Evolutionary conservation across 116 monocot genomes (phyloP).

Genomic region (Papilionanthe hybrid): DNA sequence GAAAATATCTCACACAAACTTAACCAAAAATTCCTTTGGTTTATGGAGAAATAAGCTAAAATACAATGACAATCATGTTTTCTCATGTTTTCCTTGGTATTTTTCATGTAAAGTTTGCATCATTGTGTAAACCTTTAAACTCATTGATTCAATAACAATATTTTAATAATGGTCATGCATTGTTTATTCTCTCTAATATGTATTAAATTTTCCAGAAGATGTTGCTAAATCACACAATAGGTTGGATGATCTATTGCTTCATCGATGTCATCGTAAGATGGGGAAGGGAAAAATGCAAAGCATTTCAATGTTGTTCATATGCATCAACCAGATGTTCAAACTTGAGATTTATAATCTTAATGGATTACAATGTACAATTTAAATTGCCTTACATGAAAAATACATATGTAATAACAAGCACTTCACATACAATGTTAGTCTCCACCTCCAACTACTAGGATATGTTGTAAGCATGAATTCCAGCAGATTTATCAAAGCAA

Average conservation of each 20-base stretch:
- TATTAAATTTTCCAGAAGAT: too few relatives aligned
- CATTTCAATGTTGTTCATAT: background rate
- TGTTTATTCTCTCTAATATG: too few relatives aligned
- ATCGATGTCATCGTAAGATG: too few relatives aligned
- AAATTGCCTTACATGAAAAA: background rate
- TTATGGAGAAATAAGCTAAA: background rate
- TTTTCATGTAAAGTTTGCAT: background rate
- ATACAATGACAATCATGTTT: background rate
- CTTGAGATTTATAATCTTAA: background rate
- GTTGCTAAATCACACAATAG: too few relatives aligned
- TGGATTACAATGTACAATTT: background rate
- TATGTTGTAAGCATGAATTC: background rate
- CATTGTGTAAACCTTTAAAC: background rate
- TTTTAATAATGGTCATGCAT: background rate
- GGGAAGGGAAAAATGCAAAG: too few relatives aligned
- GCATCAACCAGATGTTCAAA: background rate
- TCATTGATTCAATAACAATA: background rate
- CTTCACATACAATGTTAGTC: too few relatives aligned
- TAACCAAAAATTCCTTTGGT: background rate
- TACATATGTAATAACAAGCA: too few relatives aligned
- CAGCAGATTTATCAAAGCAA: background rate
- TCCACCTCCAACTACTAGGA: too few relatives aligned
- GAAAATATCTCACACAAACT: background rate
- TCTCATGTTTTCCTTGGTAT: background rate
- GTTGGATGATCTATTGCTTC: too few relatives aligned